A percentile compares a stretch with the other conserved stretches of the same genome.
phyloP scores from a whole-genome alignment of 352 stramenopile genomes.

The Globisporangium canariense region DNA sequence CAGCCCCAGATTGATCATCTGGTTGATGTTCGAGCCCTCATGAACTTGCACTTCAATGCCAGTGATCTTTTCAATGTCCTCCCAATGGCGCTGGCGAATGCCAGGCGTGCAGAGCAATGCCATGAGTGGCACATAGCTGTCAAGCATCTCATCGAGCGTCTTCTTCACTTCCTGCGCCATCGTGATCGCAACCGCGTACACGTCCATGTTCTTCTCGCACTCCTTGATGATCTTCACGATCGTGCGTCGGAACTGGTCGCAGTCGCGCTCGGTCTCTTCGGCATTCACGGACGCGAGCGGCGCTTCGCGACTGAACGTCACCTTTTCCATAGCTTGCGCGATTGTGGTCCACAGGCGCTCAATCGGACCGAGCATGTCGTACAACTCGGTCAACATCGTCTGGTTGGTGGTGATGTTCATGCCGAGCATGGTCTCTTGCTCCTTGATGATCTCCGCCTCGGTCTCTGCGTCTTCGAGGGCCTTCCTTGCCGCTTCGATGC shows the following conservation, averaged over 20 bases:
- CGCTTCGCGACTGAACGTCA: constrained; percentile 65
- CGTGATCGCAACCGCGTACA: constrained; percentile 72
- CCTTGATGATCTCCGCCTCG: constrained; percentile 80
- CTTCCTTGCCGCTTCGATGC: constrained; percentile 78
- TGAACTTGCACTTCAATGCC: constrained; percentile 85
- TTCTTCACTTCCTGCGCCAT: constrained; percentile 84
- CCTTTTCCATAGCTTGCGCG: constrained; percentile 70
- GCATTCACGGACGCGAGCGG: constrained; percentile 71
- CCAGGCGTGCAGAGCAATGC: constrained; percentile 90
- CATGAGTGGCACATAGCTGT: constrained; percentile 91
- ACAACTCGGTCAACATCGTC: constrained; percentile 62
- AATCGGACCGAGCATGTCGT: constrained; percentile 82
- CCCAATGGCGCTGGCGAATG: constrained; percentile 90
- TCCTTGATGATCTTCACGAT: constrained; percentile 91
- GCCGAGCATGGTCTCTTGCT: constrained; percentile 87
- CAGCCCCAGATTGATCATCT: constrained; percentile 87
- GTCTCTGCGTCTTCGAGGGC: constrained; percentile 74
- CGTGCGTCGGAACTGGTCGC: constrained; percentile 84
- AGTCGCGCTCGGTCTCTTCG: constrained; percentile 83
- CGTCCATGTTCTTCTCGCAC: constrained; percentile 86
- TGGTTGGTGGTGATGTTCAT: constrained; percentile 84
- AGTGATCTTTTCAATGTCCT: constrained; percentile 88
- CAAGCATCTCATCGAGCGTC: constrained; percentile 79
- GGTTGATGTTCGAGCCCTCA: constrained; percentile 90
- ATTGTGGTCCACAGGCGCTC: constrained; percentile 87